phyloP scores from a whole-genome alignment of 192 early-diverging fungal genomes.

The Backusella mclennaniae region DNA sequence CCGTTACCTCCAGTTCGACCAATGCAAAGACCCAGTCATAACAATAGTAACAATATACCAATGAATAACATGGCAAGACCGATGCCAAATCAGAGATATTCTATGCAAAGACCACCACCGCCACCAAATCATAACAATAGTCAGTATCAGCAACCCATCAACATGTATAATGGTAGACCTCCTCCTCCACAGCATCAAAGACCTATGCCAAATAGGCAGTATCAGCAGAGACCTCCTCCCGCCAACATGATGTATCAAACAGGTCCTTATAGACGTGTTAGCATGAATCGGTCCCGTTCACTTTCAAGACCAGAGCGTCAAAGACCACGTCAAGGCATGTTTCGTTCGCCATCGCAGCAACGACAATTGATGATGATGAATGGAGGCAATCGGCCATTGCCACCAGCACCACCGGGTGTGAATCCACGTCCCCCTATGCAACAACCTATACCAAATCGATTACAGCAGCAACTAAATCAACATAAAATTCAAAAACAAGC shows the following conservation, averaged over 20 bases:
- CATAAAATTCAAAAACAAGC: constrained; percentile 23
- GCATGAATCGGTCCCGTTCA: constrained; percentile 38
- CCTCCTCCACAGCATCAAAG: constrained; percentile 1
- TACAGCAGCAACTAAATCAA: constrained; percentile 30
- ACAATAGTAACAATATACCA: not conserved
- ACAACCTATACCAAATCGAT: constrained; percentile 25
- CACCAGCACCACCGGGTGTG: not conserved
- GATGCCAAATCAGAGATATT: not conserved
- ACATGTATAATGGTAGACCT: not conserved
- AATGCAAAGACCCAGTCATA: not conserved
- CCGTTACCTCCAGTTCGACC: not conserved
- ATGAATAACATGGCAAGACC: not conserved
- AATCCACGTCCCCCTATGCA: not conserved
- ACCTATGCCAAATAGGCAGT: not conserved
- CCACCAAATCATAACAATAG: constrained; percentile 1
- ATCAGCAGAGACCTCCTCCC: constrained; percentile 6
- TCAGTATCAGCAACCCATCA: not conserved
- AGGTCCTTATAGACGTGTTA: constrained; percentile 20
- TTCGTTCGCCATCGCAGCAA: constrained; percentile 38
- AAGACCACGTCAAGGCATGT: constrained; percentile 44
- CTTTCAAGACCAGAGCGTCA: constrained; percentile 51
- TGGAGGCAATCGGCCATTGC: not conserved
- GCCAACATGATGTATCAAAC: not conserved
- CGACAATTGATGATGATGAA: constrained; percentile 5
- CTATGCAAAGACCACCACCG: constrained; percentile 3